Evolutionary conservation across 179 eudicot species (phyloP), one percentile per base, ranked within the genome.

Genomic region (Monotropa hypopitys): DNA sequence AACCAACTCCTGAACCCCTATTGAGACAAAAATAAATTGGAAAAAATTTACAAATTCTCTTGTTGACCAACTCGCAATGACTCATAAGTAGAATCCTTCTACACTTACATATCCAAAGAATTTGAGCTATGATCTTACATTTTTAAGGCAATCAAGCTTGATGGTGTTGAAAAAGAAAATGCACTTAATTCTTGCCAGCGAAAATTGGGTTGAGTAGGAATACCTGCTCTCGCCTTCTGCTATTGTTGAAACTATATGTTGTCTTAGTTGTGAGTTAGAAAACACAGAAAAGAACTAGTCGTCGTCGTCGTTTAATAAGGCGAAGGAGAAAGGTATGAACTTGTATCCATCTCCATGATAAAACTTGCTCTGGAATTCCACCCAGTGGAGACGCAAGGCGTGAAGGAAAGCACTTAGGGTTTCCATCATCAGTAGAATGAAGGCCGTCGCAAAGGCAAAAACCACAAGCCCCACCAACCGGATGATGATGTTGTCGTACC

Each of bases 361-460:
- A 70, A 92, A 92, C 89, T 94, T 94, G 87, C 84, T 88, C 78
- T 92, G 97, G 77, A 82, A 94, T 83, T 94, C 98, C 69, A 94
- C 98, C 98, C 98, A 94, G 72, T 94, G 98, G 72, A 94, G 98
- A 89, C 98, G 90, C 84, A 94, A 84, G 8, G 98, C 98, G 70
- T 94, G 97, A 75, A 94, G 94, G 77, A 94, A 94, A 45, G 98
- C 98, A 79, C 98, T 94, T 15, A 94, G 96, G 49, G 87, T 88
- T 84, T 92, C 97, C 98, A 94, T 94, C 91, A 90, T 88, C 13
- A 92, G 91, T 77, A 94, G 80, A 79, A 94, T 89, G 80, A 94
- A 94, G 61, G 97, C 94, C 32, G 98, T 94, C 32, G 97, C 97
- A 59, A 94, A 94, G 70, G 89, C 86, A 81, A 92, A 94, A 73